These are phyloP conservation scores for Trichoderma lentiforme DNA, from an alignment of 2,329 filamentous ascomycete species.

Conservation along the genomic window DNA sequence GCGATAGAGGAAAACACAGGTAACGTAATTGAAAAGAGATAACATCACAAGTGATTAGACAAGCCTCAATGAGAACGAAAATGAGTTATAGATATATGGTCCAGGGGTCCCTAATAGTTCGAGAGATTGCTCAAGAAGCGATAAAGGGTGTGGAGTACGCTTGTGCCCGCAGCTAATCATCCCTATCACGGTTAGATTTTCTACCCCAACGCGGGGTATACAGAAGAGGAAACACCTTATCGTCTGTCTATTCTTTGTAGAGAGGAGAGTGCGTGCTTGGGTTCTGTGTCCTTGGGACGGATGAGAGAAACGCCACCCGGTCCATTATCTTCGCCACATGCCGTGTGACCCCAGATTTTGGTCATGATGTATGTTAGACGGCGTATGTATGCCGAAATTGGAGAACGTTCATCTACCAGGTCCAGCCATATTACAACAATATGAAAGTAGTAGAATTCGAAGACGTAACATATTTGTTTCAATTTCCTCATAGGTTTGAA, in stretches of 20 bases:
- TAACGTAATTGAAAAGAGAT: not conserved
- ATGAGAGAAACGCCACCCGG: not conserved
- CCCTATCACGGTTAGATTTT: not conserved
- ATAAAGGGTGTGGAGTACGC: not conserved
- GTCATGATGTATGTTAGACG: not conserved
- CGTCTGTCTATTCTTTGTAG: not conserved
- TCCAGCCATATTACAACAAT: not conserved
- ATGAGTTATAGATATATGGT: not conserved
- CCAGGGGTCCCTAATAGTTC: not conserved
- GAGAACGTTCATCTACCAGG: not conserved
- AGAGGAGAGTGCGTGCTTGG: not conserved
- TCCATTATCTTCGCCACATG: not conserved
- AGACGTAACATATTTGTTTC: not conserved
- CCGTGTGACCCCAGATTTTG: not conserved
- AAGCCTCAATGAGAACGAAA: not conserved
- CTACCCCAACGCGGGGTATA: not conserved
- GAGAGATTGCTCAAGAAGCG: not conserved
- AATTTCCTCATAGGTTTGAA: not conserved
- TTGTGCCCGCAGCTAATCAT: not conserved
- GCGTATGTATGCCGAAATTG: not conserved
- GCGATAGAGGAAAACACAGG: not conserved
- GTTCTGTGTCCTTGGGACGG: not conserved
- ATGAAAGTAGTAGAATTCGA: not conserved
- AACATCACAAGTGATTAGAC: not conserved
- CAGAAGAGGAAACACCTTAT: not conserved